Percentiles rank a stretch among this genome's conserved stretches.
Evolutionary conservation across 2,329 filamentous ascomycete species (phyloP).

Genomic region (Penicillium crustosum): DNA sequence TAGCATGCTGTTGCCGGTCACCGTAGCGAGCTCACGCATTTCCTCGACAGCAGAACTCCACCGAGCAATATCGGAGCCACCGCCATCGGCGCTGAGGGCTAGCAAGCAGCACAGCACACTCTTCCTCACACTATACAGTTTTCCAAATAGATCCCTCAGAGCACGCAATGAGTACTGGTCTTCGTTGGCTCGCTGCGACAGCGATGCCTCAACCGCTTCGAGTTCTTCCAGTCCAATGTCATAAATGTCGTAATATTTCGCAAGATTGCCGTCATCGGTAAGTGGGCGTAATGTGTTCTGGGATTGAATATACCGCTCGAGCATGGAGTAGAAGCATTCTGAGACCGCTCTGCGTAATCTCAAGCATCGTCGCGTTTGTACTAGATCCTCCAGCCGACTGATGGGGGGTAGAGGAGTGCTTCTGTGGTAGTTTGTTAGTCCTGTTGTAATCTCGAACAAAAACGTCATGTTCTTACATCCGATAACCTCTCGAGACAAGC

Average conservation of each 20-base stretch:
- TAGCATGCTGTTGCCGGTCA: constrained; percentile 62
- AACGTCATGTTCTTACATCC: constrained; percentile 59
- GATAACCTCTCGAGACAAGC: constrained; percentile 85
- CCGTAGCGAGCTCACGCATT: constrained; percentile 63
- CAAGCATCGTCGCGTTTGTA: constrained; percentile 74
- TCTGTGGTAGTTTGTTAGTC: constrained; percentile 49
- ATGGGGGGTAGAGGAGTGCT: constrained; percentile 90
- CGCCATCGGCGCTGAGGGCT: constrained; percentile 78
- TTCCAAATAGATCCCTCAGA: constrained; percentile 76
- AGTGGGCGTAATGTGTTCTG: constrained; percentile 68
- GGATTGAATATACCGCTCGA: constrained; percentile 70
- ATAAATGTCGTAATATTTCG: constrained; percentile 90
- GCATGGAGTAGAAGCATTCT: constrained; percentile 65
- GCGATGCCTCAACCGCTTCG: constrained; percentile 65
- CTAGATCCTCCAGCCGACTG: constrained; percentile 81
- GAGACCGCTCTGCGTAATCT: constrained; percentile 76
- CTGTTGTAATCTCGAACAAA: not conserved
- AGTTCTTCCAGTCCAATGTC: constrained; percentile 74
- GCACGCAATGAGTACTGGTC: constrained; percentile 75
- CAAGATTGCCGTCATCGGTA: constrained; percentile 76
- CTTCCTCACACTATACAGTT: constrained; percentile 77
- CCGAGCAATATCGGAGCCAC: constrained; percentile 70
- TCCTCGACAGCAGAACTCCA: constrained; percentile 78
- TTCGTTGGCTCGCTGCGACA: constrained; percentile 67
- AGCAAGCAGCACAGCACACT: constrained; percentile 86